These are phyloP conservation scores for Fusarium armeniacum DNA, from an alignment of 2,329 filamentous ascomycete species.

Conservation along the genomic window DNA sequence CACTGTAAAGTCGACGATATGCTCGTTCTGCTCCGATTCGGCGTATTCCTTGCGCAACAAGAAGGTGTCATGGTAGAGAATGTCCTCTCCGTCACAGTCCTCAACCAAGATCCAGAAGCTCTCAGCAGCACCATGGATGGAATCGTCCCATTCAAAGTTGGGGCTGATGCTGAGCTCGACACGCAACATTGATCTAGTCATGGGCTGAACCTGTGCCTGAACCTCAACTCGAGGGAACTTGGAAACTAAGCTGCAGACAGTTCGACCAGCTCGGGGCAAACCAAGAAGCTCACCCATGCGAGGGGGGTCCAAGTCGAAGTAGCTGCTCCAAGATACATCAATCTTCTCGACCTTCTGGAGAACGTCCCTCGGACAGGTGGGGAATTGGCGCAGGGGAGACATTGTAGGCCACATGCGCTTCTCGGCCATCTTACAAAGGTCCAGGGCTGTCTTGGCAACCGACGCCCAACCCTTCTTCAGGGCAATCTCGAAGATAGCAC, in stretches of 20 bases:
- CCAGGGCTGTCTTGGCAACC: conserved; percentile 91
- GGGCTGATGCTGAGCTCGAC: conserved; percentile 92
- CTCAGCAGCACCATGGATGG: conserved; percentile 87
- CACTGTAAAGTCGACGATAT: conserved; percentile 95
- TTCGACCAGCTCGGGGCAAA: conserved; percentile 87
- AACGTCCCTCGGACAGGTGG: conserved; percentile 84
- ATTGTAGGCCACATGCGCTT: conserved; percentile 99
- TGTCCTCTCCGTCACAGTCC: conserved; percentile 96
- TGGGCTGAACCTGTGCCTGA: conserved; percentile 92
- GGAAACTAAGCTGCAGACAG: conserved; percentile 86
- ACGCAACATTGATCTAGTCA: conserved; percentile 92
- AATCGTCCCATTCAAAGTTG: conserved; percentile 95
- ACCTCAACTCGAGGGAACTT: conserved; percentile 96
- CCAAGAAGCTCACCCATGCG: conserved; percentile 95
- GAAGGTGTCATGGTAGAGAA: conserved; percentile 95
- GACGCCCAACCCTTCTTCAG: conserved; percentile 96
- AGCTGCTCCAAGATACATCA: conserved; percentile 91
- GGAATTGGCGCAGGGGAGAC: conserved; percentile 94
- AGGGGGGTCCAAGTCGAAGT: conserved; percentile 96
- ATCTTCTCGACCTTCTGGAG: conserved; percentile 94
- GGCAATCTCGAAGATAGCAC: conserved; percentile 97
- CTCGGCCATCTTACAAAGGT: conserved; percentile 99
- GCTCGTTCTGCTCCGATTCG: conserved; percentile 87
- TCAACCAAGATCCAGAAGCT: conserved; percentile 98
- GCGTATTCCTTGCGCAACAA: conserved; percentile 92